Evolutionary conservation across 208 protist genomes (phyloP).

Genomic region (Wallacemonas rigidus): DNA sequence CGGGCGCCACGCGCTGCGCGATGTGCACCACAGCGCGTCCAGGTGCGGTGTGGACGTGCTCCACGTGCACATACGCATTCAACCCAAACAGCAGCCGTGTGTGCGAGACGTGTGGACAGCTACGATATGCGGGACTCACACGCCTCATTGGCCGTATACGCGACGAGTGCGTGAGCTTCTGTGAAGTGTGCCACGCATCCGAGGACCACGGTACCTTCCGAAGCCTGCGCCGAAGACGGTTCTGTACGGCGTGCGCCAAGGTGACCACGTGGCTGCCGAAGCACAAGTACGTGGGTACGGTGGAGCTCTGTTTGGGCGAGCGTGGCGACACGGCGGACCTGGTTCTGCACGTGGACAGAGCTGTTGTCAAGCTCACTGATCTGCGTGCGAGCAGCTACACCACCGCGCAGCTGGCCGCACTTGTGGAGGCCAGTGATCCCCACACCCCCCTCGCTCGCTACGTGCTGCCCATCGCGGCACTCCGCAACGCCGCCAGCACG

Average conservation of each 20-base stretch:
- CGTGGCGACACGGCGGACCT: constrained; percentile 63
- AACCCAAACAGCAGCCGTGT: constrained; percentile 49
- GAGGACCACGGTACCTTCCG: constrained; percentile 51
- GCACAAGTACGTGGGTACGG: constrained; percentile 40
- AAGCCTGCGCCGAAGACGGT: constrained; percentile 39
- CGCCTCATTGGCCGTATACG: background rate
- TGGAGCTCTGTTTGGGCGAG: constrained; percentile 55
- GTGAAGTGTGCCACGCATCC: constrained; percentile 46
- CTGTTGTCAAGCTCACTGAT: constrained; percentile 23
- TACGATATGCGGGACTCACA: constrained; percentile 22
- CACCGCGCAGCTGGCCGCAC: constrained; percentile 36
- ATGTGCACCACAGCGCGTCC: constrained; percentile 80
- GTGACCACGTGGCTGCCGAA: constrained; percentile 72
- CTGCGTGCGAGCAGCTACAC: constrained; percentile 50
- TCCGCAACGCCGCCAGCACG: constrained; percentile 18
- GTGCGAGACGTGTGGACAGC: constrained; percentile 75
- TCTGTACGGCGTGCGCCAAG: constrained; percentile 49
- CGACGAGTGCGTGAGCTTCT: constrained; percentile 27
- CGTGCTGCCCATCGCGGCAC: constrained; percentile 15
- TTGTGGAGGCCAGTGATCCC: constrained; percentile 25
- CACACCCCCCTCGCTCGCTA: background rate
- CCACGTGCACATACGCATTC: constrained; percentile 76
- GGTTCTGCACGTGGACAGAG: constrained; percentile 46
- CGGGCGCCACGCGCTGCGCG: constrained; percentile 68
- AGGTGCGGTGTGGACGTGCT: constrained; percentile 73